Evolutionary conservation across 495 filamentous ascomycete genomes (phyloP).

Genomic region (Chaetomium fimeti): DNA sequence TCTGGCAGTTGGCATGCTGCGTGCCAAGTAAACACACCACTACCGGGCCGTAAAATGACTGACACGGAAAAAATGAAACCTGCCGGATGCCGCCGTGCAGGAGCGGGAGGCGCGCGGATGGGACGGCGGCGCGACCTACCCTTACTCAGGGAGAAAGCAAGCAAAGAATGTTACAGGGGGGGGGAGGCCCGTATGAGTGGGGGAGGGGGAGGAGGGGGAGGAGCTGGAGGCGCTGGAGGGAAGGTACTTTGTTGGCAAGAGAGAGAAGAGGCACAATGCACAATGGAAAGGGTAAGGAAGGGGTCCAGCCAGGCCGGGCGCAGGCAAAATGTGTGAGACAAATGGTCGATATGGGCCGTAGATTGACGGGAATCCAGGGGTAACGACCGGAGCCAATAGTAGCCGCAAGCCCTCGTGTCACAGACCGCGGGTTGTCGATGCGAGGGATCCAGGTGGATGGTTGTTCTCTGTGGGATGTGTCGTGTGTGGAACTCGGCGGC

Average conservation of each 20-base stretch:
- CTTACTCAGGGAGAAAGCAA: slow-evolving; percentile 5
- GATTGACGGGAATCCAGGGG: slow-evolving; percentile 13
- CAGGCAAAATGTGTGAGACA: slow-evolving; percentile 12
- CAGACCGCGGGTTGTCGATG: background rate
- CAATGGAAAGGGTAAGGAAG: background rate
- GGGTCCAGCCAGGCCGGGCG: background rate
- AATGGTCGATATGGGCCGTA: slow-evolving; percentile 9
- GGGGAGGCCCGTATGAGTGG: background rate
- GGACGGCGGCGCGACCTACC: slow-evolving; percentile 17
- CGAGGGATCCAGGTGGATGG: background rate
- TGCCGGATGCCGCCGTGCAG: slow-evolving; percentile 26
- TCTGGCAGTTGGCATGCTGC: slow-evolving; percentile 13
- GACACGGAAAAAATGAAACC: slow-evolving; percentile 36
- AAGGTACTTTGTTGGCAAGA: too few species aligned
- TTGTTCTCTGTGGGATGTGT: too few species aligned
- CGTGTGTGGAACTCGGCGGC: too few species aligned
- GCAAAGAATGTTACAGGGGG: slow-evolving; percentile 11
- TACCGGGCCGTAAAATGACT: slow-evolving; percentile 28
- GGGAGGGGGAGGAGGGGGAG: too few species aligned
- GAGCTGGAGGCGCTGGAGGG: background rate
- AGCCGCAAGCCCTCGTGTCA: slow-evolving; percentile 1
- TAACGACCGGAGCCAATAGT: slow-evolving; percentile 7
- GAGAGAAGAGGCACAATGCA: background rate
- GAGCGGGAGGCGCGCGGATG: slow-evolving; percentile 15
- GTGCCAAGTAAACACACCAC: slow-evolving; percentile 23